Evolutionary conservation across 768 basidiomycete genomes (phyloP).

Genomic region (Tylopilus sp.): DNA sequence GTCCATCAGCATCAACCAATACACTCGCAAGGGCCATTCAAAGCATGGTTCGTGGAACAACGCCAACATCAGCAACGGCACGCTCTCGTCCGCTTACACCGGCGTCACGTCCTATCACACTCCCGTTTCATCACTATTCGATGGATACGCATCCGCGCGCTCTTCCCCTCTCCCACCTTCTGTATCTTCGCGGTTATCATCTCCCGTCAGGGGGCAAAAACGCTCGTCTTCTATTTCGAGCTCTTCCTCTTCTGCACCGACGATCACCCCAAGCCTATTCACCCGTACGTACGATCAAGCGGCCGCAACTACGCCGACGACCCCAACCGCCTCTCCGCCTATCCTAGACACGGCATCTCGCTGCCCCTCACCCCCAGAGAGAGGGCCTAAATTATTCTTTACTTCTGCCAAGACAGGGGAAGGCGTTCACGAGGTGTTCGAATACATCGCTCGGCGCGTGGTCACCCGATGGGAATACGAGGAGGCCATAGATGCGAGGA

Average conservation of each 20-base stretch:
- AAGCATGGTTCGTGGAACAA: slow-evolving; percentile 47
- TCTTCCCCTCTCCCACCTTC: slow-evolving; percentile 50
- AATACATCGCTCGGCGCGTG: slow-evolving; percentile 66
- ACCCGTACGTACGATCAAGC: slow-evolving; percentile 30
- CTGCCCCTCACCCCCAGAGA: slow-evolving; percentile 35
- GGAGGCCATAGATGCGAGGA: slow-evolving; percentile 48
- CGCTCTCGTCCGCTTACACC: slow-evolving; percentile 56
- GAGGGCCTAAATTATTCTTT: slow-evolving; percentile 65
- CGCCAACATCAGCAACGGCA: slow-evolving; percentile 42
- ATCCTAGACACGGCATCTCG: slow-evolving; percentile 11
- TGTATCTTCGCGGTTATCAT: slow-evolving; percentile 26
- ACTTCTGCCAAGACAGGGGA: slow-evolving; percentile 78
- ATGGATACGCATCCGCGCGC: slow-evolving; percentile 57
- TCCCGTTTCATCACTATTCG: slow-evolving; percentile 73
- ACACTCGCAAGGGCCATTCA: slow-evolving; percentile 27
- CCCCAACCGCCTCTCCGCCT: slow-evolving; percentile 12
- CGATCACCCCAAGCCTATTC: slow-evolving; percentile 61
- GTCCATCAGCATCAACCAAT: slow-evolving; percentile 27
- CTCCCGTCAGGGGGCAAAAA: slow-evolving; percentile 26
- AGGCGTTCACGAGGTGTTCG: slow-evolving; percentile 71
- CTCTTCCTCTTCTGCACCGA: slow-evolving; percentile 41
- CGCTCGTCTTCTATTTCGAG: slow-evolving; percentile 39
- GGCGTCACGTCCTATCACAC: slow-evolving; percentile 70
- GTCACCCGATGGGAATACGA: slow-evolving; percentile 64
- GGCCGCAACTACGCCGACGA: slow-evolving; percentile 11